phyloP scores from a whole-genome alignment of 768 basidiomycete species.

The Sporobolomyces roseus region DNA sequence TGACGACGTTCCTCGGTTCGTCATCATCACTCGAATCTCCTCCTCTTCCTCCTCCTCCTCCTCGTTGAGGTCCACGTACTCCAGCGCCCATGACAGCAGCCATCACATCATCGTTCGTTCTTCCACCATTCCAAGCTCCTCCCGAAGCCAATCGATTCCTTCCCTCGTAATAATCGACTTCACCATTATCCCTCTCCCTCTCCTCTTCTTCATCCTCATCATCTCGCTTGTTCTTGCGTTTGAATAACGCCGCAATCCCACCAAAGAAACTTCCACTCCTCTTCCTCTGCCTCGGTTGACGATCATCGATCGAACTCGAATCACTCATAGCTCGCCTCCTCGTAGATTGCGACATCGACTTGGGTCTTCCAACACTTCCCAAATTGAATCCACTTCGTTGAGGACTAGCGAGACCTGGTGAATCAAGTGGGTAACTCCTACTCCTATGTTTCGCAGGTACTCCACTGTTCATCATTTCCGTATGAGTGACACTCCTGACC shows the following conservation, averaged over 20 bases:
- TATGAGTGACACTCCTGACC: slow-evolving; percentile 4
- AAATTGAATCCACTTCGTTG: background rate
- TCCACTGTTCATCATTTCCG: background rate
- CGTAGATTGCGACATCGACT: too few species aligned
- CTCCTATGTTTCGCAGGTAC: background rate
- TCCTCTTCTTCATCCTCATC: slow-evolving; percentile 12
- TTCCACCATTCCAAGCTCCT: background rate
- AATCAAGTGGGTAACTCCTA: slow-evolving; percentile 11
- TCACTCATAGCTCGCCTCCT: slow-evolving; percentile 28
- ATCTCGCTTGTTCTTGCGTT: slow-evolving; percentile 18
- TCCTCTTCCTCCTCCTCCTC: background rate
- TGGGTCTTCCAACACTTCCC: background rate
- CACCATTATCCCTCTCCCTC: background rate
- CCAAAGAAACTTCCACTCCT: slow-evolving; percentile 34
- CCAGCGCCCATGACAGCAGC: slow-evolving; percentile 18
- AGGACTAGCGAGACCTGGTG: background rate
- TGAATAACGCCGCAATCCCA: slow-evolving; percentile 33
- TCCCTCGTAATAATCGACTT: slow-evolving; percentile 13
- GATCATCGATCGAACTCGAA: slow-evolving; percentile 18
- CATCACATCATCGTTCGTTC: slow-evolving; percentile 17
- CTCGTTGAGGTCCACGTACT: too few species aligned
- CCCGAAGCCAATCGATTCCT: slow-evolving; percentile 16
- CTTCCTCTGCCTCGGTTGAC: slow-evolving; percentile 6
- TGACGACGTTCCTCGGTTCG: slow-evolving; percentile 15
- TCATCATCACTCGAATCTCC: slow-evolving; percentile 29